phyloP scores from a whole-genome alignment of 345 rosid genomes.

The Rhodamnia rubescens region DNA sequence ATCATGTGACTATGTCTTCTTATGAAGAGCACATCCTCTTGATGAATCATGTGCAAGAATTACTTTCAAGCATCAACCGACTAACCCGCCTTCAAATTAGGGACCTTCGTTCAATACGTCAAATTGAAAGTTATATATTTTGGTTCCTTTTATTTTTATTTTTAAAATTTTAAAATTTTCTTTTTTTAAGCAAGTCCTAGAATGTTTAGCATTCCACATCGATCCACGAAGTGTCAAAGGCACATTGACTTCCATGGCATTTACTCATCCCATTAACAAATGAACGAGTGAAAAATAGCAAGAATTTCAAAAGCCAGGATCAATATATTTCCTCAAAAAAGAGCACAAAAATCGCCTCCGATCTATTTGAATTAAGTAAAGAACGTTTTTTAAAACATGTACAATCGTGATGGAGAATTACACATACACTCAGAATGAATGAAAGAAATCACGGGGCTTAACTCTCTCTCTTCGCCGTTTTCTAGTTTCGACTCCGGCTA shows the following conservation, averaged over 20 bases:
- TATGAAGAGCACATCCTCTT: neutral
- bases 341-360: neutral
- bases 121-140: neutral
- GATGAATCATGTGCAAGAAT: neutral
- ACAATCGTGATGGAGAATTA: neutral
- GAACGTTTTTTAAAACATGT: neutral
- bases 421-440: no score
- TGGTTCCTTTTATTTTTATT: neutral
- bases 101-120: neutral
- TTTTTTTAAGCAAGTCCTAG: neutral
- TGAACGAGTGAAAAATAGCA: neutral
- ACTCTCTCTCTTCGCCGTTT: neutral
- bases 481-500: neutral
- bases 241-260: neutral
- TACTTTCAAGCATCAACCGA: neutral
- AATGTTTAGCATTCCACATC: neutral
- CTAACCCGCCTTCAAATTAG: neutral
- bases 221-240: neutral
- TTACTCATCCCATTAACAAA: neutral
- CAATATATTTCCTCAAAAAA: neutral
- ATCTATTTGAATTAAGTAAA: neutral
- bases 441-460: neutral
- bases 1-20: neutral
- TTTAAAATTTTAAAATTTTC: no score
- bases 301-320: neutral